These are phyloP conservation scores for Leptographium radiaticola DNA, from an alignment of 2,329 filamentous ascomycete genomes.

Conservation along the genomic window DNA sequence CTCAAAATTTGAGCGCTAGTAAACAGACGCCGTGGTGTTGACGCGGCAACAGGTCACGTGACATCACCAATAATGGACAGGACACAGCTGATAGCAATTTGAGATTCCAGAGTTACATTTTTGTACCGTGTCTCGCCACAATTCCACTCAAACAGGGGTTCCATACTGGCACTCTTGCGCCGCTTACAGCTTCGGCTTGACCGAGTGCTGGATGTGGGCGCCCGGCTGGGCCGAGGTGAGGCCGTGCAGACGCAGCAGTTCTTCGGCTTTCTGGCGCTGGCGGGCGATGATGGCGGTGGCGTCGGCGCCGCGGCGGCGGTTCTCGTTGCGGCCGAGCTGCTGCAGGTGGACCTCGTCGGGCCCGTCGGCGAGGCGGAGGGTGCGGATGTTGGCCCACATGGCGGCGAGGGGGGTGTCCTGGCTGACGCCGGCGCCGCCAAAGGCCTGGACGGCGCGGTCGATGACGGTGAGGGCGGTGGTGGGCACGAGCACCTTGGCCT, in stretches of 20 bases:
- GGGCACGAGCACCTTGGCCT: constrained; percentile 88
- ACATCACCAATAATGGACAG: too few species aligned
- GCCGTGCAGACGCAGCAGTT: constrained; percentile 49
- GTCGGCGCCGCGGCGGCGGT: constrained; percentile 52
- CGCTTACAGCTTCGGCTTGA: constrained; percentile 29
- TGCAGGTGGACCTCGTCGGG: constrained; percentile 90
- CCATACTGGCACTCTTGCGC: neutral
- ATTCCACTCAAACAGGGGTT: neutral
- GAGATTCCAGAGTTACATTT: neutral
- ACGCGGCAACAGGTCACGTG: too few species aligned
- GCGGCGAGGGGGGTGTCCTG: constrained; percentile 87
- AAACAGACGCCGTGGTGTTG: too few species aligned
- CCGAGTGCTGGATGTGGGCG: constrained; percentile 28
- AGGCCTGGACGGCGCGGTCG: constrained; percentile 87
- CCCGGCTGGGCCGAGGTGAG: constrained; percentile 35
- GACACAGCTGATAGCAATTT: neutral
- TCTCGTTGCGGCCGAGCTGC: constrained; percentile 72
- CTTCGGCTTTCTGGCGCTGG: constrained; percentile 52
- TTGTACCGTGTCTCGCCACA: neutral
- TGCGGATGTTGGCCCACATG: constrained; percentile 71
- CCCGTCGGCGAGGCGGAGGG: constrained; percentile 77
- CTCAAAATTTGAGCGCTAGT: neutral
- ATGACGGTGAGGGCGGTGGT: constrained; percentile 73
- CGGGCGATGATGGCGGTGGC: constrained; percentile 47
- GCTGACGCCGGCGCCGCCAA: constrained; percentile 78